A percentile compares a stretch with the other conserved stretches of the same genome.
Conservation (phyloP, 73 alveolate genomes). For the Breviolum minutum region DNA sequence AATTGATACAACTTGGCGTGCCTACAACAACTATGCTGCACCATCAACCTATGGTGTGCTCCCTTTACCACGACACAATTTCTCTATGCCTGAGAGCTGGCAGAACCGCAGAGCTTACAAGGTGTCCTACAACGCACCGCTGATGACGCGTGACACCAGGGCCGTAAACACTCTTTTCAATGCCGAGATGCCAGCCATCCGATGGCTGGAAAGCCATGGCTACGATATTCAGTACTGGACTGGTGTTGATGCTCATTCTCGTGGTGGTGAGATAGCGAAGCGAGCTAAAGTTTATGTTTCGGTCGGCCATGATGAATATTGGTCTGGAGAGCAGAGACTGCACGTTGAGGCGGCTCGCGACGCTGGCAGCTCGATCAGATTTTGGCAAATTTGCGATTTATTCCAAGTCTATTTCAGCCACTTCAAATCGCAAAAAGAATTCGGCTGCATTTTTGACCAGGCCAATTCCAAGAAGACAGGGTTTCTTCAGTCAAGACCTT, state of each 20-base stretch:
- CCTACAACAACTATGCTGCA: slow-evolving; percentile 60
- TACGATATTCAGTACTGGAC: slow-evolving; percentile 80
- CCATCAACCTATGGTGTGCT: slow-evolving; percentile 90
- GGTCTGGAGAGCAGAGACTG: slow-evolving; percentile 84
- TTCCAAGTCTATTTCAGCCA: no score
- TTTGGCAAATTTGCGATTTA: no score
- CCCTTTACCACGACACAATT: slow-evolving; percentile 30
- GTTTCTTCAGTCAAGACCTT: no score
- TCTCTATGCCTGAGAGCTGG: slow-evolving; percentile 35
- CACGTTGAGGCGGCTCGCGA: slow-evolving; percentile 82
- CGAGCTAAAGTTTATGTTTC: slow-evolving; percentile 68
- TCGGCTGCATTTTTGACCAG: no score
- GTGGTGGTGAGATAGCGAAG: slow-evolving; percentile 39
- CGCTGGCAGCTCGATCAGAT: slow-evolving; percentile 10
- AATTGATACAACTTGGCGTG: slow-evolving; percentile 87
- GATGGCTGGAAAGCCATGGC: slow-evolving; percentile 48
- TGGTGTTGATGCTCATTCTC: slow-evolving; percentile 65
- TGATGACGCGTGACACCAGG: slow-evolving; percentile 82
- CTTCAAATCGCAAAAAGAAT: no score
- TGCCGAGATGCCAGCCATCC: slow-evolving; percentile 85
- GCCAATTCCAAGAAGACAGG: no score
- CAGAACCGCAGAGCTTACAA: slow-evolving; percentile 66
- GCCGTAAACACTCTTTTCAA: slow-evolving; percentile 81
- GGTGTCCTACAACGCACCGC: slow-evolving; percentile 74
- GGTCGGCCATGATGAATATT: slow-evolving; percentile 85